A percentile compares a stretch with the other conserved stretches of the same genome.
Conservation (phyloP, 2,329 filamentous ascomycete genomes). For the Cercospora zeae-maydis region DNA sequence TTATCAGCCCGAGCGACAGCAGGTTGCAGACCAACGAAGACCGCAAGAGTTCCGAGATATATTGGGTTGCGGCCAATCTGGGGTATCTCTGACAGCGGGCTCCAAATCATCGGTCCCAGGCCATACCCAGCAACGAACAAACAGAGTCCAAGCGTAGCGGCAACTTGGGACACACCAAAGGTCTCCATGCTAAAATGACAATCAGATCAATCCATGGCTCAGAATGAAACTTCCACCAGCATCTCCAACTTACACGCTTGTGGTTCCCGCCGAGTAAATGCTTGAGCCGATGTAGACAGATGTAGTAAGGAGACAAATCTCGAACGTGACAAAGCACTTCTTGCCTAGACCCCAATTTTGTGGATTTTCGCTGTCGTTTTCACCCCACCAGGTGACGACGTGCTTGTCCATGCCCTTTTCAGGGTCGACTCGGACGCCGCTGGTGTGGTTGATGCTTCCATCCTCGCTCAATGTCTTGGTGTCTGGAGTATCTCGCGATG, state of each 20-base stretch:
- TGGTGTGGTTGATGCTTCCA: conserved; percentile 37
- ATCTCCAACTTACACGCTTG: conserved; percentile 31
- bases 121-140: conserved; percentile 52
- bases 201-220: background rate
- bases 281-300: conserved; percentile 52
- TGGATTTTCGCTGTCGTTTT: conserved; percentile 42
- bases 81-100: conserved; percentile 50
- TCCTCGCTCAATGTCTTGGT: conserved; percentile 3
- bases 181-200: conserved; percentile 27
- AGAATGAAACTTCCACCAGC: background rate
- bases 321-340: conserved; percentile 45
- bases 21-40: conserved; percentile 52
- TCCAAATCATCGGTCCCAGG: conserved; percentile 47
- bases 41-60: conserved; percentile 48
- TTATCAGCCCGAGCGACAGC: conserved; percentile 49
- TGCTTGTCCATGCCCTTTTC: conserved; percentile 52
- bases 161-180: conserved; percentile 47
- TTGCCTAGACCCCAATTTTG: conserved; percentile 40
- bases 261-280: conserved; percentile 49
- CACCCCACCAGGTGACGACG: conserved; percentile 52
- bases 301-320: conserved; percentile 49
- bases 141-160: conserved; percentile 49
- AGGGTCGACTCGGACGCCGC: conserved; percentile 45
- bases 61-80: conserved; percentile 48
- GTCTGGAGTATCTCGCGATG: conserved; percentile 20